A percentile compares a stretch with the other conserved stretches of the same genome.
Conservation (phyloP, 331 rosid genomes). For the Quercus lobata region DNA sequence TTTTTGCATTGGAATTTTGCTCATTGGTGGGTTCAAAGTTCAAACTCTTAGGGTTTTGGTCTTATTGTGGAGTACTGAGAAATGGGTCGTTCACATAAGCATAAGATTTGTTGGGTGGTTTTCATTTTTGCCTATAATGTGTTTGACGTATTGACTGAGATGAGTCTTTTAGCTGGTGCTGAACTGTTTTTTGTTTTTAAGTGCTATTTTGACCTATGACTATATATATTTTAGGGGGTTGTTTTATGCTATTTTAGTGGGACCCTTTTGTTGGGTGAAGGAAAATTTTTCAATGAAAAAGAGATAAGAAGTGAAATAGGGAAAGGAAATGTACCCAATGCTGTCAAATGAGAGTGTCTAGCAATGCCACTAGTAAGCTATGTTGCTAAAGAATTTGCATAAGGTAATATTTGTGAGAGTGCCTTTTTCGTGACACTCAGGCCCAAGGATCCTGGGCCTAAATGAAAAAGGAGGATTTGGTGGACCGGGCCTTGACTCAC, state of each 20-base stretch:
- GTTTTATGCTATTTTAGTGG: not conserved
- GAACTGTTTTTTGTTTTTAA: not conserved
- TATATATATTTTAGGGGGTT: not conserved
- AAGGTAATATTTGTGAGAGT: no score
- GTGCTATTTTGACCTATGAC: not conserved
- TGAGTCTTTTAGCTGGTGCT: not conserved
- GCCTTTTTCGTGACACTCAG: no score
- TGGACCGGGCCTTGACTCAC: no score
- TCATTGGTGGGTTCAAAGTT: not conserved
- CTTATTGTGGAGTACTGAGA: not conserved
- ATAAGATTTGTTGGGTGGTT: not conserved
- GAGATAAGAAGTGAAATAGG: no score
- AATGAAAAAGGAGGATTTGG: no score
- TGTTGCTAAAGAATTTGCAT: not conserved
- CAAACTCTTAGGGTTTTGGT: not conserved
- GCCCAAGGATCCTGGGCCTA: no score
- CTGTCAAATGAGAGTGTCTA: not conserved
- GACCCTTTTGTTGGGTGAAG: not conserved
- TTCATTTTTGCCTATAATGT: not conserved
- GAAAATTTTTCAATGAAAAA: no score
- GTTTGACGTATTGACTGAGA: constrained; percentile 16
- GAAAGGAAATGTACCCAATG: no score
- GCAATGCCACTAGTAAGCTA: not conserved
- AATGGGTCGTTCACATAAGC: not conserved
- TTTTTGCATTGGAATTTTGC: not conserved